Evolutionary conservation across 2,329 filamentous ascomycete species (phyloP).

Genomic region (Fusarium pseudocircinatum): DNA sequence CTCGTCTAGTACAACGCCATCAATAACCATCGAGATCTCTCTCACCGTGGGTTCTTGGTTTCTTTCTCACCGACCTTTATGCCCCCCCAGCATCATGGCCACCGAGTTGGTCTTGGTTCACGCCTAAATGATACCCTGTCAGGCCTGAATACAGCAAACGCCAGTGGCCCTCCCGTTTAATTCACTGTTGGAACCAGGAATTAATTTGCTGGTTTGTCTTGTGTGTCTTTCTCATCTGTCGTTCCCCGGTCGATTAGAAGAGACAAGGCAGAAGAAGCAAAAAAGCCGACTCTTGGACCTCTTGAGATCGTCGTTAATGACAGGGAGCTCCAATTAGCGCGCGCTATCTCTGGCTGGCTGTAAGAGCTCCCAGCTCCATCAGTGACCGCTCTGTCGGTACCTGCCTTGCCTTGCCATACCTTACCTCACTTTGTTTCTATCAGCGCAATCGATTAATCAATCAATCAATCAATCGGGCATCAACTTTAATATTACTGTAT

Average conservation of each 20-base stretch:
- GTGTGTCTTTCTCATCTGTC: conserved; percentile 22
- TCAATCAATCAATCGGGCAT: neutral
- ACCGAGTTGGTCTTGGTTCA: conserved; percentile 1
- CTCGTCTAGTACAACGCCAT: conserved; percentile 4
- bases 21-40: conserved; percentile 8
- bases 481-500: neutral
- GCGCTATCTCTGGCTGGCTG: conserved; percentile 25
- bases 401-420: neutral
- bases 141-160: neutral
- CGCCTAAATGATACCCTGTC: conserved; percentile 1
- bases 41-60: neutral
- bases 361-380: conserved; percentile 18
- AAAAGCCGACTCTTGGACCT: conserved; percentile 4
- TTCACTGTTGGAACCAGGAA: neutral
- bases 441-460: neutral
- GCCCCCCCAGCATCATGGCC: neutral
- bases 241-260: neutral
- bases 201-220: conserved; percentile 8
- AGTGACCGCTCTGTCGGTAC: conserved; percentile 36
- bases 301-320: conserved; percentile 21
- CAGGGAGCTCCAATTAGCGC: conserved; percentile 32
- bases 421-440: neutral
- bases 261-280: conserved; percentile 4
- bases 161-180: neutral
- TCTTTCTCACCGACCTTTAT: conserved; percentile 22